Base-by-base conservation (phyloP, 2,329 filamentous ascomycete species). In the Parascedosporium putredinis region DNA sequence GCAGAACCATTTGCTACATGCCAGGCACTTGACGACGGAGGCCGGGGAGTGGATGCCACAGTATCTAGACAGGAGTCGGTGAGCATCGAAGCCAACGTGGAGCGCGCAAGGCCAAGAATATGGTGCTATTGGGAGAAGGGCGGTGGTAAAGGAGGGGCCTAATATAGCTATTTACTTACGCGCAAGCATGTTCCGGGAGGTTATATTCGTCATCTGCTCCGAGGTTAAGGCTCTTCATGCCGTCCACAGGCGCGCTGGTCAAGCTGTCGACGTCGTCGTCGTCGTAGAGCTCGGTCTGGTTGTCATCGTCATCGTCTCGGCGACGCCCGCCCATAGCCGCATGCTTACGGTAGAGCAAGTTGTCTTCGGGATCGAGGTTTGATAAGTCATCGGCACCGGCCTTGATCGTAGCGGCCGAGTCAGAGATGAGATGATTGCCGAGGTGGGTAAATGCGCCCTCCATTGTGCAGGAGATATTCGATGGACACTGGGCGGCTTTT, bases 1-100 rank as follows among this genome's bases (percentile, higher is more conserved):
- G 70, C 93, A 98, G 66, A 98, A 98, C 93, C 93, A 98, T 65
- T 97, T 98, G 72, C 81, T 91, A 73, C 93, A 98, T 53, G 84
- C 79, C 53, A 98, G 76, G 63, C 93, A 98, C 70, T 96, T 97
- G 59, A 98, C 93, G 51, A 98, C 94, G 56, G 86, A 93, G 63
- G 86, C 85, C 2, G 93, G 85, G 52, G 94, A 95, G 71, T 98
- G 93, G 55, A 98, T 98, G 52, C 93, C 93, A 65, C 93, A 98
- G 67, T 96, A 96, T 34, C 88, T 93, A 63, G 45, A 54, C 10
- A 43, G 36, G 7, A 4, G 42, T 54, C 44, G 52, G 55, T 64
- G 59, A 62, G 63, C 45, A 46, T 51, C n/a, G 49, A 53, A 18
- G 16, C 43, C 29, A 53, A 23, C 36, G 45, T 14, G 34, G 38